These are phyloP conservation scores for Hondaea fermentalgiana DNA, from an alignment of 108 stramenopile species.

Conservation along the genomic window DNA sequence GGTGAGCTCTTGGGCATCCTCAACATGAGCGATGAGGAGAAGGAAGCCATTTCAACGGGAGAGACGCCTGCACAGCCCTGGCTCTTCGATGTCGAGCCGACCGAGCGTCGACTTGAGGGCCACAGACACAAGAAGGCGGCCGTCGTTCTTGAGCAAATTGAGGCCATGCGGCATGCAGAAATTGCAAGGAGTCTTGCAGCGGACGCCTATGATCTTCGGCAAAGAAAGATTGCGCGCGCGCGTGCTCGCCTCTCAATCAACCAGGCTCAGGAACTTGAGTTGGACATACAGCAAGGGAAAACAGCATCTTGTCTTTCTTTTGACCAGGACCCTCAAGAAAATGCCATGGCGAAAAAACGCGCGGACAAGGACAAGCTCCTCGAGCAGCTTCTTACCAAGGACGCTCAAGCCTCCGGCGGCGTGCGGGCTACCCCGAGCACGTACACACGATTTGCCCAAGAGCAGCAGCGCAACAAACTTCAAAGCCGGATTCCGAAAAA, in stretches of 20 bases:
- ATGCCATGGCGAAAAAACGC: neutral
- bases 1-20: neutral
- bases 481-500: neutral
- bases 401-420: too few relatives aligned
- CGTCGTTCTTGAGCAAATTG: neutral
- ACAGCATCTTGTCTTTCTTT: too few relatives aligned
- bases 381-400: neutral
- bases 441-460: too few relatives aligned
- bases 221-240: neutral
- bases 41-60: neutral
- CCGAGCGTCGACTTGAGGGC: neutral
- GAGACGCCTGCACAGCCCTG: neutral
- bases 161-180: neutral
- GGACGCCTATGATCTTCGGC: neutral
- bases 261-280: neutral
- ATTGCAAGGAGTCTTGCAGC: neutral
- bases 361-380: neutral
- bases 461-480: too few relatives aligned
- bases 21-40: constrained; percentile 7
- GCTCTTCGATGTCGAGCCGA: neutral
- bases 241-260: neutral
- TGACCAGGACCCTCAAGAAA: neutral
- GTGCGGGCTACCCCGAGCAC: too few relatives aligned
- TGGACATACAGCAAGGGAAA: neutral
- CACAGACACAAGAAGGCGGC: neutral